phyloP scores from a whole-genome alignment of 352 stramenopile species.

The Globisporangium sylvaticum region DNA sequence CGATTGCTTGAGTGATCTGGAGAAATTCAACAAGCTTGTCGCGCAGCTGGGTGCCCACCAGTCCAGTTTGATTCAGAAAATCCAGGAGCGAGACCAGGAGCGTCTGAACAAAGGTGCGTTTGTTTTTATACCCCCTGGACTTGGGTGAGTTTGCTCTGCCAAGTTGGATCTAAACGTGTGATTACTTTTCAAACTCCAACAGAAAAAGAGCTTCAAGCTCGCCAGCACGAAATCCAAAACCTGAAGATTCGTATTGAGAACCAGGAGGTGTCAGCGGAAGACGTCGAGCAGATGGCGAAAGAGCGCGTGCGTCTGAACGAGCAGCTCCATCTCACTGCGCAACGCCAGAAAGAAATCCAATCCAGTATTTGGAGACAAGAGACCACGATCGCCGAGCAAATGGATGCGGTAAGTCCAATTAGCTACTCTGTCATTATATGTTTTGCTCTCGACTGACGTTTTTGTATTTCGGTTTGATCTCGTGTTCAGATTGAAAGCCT shows the following conservation, averaged over 20 bases:
- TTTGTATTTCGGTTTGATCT: slow-evolving; percentile 24
- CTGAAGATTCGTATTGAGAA: slow-evolving; percentile 69
- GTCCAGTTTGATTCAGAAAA: slow-evolving; percentile 77
- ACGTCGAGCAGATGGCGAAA: slow-evolving; percentile 70
- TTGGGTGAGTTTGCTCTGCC: not conserved
- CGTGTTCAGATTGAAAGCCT: slow-evolving; percentile 41
- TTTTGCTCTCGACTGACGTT: not conserved
- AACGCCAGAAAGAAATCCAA: slow-evolving; percentile 56
- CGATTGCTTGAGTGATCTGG: slow-evolving; percentile 85
- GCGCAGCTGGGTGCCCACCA: slow-evolving; percentile 77
- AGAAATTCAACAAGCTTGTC: slow-evolving; percentile 91
- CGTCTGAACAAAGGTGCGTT: slow-evolving; percentile 75
- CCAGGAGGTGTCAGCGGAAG: slow-evolving; percentile 74
- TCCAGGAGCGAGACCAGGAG: slow-evolving; percentile 76
- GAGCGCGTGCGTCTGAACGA: slow-evolving; percentile 71
- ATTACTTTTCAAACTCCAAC: slow-evolving; percentile 4
- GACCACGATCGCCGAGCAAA: slow-evolving; percentile 60
- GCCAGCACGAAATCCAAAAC: slow-evolving; percentile 57
- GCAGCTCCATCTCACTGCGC: slow-evolving; percentile 60
- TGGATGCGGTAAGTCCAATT: slow-evolving; percentile 48
- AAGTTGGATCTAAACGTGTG: not conserved
- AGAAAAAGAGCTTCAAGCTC: slow-evolving; percentile 46
- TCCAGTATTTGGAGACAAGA: slow-evolving; percentile 59
- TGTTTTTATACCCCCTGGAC: slow-evolving; percentile 17
- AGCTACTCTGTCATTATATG: not conserved